Evolutionary conservation across 805 yeast species (phyloP), one percentile per base, ranked within the genome.

Genomic region (Barnettozyma californica): DNA sequence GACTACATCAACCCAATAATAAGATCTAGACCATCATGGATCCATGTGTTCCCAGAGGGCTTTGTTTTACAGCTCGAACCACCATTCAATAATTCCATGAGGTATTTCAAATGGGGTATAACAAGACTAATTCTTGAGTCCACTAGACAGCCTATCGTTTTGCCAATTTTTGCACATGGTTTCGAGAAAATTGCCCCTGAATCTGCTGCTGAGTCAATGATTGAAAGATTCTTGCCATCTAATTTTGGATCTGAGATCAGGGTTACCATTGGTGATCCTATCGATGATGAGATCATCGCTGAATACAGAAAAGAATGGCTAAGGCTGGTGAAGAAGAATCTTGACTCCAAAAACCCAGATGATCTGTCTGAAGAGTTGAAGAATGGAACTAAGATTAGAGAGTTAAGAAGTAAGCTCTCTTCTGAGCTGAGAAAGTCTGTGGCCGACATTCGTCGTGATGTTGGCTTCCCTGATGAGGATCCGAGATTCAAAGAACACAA

Each of bases 31-130:
- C 84, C 94, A 0, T 80, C 88, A 0, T 92, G 98, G 98, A 79
- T 94, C 50, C 98, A 92, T 63, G 80, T 90, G 4, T 92, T 88
- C 66, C 99, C 99, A 0, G 99, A 92, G 65, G 96, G 95, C 0
- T 88, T 84, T 63, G 98, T 92, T 5, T 77, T 92, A 46, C 99
- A 94, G 64, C 64, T 87, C 43, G 76, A 82, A 51, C 82, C 84
- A 33, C 97, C 97, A 0, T 81, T 80, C 62, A 73, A 77, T 44
- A 86, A 88, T 55, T 89, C 97, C 4, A 87, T 94, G 94, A 73
- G 97, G 53, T 92, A 87, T 66, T 92, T 94, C 73, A 84, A 87
- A 62, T 92, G 98, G 98, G 99, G 99, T 0, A 82, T 90, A 1
- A 79, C 96, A 2, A 74, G 99, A 55, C 63, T 91, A 56, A 74